Evolutionary conservation across 1,284 basidiomycete species (phyloP).

Genomic region (Cutaneotrichosporon sp.): DNA sequence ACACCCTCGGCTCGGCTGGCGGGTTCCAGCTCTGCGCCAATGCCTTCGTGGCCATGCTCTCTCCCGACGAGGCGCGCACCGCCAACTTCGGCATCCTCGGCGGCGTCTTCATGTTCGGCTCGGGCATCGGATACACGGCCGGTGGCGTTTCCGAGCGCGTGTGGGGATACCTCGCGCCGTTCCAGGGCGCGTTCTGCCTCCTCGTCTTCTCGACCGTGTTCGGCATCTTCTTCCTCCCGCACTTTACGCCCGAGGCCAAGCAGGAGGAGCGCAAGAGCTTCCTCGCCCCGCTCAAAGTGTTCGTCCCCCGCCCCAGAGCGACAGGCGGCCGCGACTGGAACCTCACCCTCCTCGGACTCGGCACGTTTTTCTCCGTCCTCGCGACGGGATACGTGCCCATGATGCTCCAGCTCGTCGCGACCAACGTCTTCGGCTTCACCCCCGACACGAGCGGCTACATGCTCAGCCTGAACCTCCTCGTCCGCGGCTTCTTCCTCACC

Average conservation of each 20-base stretch:
- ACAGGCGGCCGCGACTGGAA: slow-evolving; percentile 34
- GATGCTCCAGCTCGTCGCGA: slow-evolving; percentile 47
- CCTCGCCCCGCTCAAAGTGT: slow-evolving; percentile 46
- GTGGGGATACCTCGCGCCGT: slow-evolving; percentile 43
- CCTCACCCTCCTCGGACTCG: slow-evolving; percentile 42
- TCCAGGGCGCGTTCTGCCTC: slow-evolving; percentile 43
- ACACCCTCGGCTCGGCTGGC: slow-evolving; percentile 46
- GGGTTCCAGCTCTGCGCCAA: slow-evolving; percentile 49
- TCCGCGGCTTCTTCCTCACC: slow-evolving; percentile 47
- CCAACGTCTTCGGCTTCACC: slow-evolving; percentile 43
- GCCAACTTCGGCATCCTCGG: slow-evolving; percentile 45
- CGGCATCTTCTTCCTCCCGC: slow-evolving; percentile 48
- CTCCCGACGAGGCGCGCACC: slow-evolving; percentile 38
- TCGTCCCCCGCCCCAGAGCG: slow-evolving; percentile 31
- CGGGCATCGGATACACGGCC: slow-evolving; percentile 24
- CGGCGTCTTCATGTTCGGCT: slow-evolving; percentile 46
- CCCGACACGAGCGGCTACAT: slow-evolving; percentile 41
- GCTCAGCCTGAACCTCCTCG: slow-evolving; percentile 39
- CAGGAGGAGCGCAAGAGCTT: slow-evolving; percentile 26
- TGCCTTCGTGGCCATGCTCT: slow-evolving; percentile 38
- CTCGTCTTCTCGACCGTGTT: slow-evolving; percentile 47
- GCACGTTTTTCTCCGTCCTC: slow-evolving; percentile 47
- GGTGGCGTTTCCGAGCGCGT: slow-evolving; percentile 41
- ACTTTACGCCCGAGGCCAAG: slow-evolving; percentile 36
- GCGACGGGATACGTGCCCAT: slow-evolving; percentile 49